Evolutionary conservation across 1,284 basidiomycete species (phyloP).

Genomic region (Gymnopus androsaceus): DNA sequence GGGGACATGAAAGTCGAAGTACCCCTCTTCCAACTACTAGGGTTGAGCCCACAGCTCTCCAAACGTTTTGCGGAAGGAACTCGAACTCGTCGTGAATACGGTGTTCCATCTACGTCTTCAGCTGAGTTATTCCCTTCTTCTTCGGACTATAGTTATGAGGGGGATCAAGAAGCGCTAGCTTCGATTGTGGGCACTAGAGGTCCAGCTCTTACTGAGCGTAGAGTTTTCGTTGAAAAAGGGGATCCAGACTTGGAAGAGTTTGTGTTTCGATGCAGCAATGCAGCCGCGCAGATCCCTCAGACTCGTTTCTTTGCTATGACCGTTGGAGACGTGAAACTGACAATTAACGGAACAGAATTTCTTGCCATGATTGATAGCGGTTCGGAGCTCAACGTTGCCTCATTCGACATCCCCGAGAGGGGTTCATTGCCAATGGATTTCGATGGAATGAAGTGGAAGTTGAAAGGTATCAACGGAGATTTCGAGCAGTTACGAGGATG

Average conservation of each 20-base stretch:
- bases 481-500: slow-evolving; percentile 25
- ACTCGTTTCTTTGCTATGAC: slow-evolving; percentile 14
- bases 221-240: background rate
- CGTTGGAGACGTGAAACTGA: slow-evolving; percentile 3
- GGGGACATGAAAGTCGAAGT: background rate
- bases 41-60: background rate
- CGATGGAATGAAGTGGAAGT: slow-evolving; percentile 29
- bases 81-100: background rate
- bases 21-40: background rate
- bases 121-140: background rate
- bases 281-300: background rate
- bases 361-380: slow-evolving; percentile 25
- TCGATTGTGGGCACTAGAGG: background rate
- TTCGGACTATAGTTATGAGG: background rate
- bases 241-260: background rate
- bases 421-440: slow-evolving; percentile 23
- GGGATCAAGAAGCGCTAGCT: background rate
- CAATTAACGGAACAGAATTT: slow-evolving; percentile 1
- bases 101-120: background rate
- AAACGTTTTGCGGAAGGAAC: background rate
- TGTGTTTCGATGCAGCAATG: background rate
- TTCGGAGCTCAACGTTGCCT: slow-evolving; percentile 27
- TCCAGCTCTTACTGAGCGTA: background rate
- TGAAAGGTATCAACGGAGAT: slow-evolving; percentile 30
- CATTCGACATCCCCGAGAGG: slow-evolving; percentile 7